Evolutionary conservation across 805 yeast genomes (phyloP).

Genomic region (Cyberlindnera suaveolens): DNA sequence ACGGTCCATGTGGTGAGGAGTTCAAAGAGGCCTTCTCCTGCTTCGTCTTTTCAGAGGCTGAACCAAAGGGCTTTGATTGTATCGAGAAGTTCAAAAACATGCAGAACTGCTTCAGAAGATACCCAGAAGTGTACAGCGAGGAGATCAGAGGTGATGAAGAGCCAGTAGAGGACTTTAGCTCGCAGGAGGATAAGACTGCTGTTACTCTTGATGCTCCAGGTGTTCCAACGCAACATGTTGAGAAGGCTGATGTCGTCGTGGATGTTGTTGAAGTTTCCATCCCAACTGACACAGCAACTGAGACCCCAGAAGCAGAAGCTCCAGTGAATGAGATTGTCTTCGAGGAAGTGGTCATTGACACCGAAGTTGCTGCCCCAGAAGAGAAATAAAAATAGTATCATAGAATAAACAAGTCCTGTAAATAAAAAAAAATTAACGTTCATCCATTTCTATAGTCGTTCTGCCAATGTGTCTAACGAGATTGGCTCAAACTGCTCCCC

Average conservation of each 20-base stretch:
- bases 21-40: constrained; percentile 93
- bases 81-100: constrained; percentile 81
- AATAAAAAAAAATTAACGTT: background rate
- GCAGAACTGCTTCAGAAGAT: constrained; percentile 89
- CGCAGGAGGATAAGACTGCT: constrained; percentile 15
- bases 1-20: constrained; percentile 97
- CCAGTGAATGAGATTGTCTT: background rate
- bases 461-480: constrained; percentile 22
- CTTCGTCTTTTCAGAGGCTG: constrained; percentile 87
- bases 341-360: constrained; percentile 1
- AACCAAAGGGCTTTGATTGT: constrained; percentile 96
- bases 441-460: background rate
- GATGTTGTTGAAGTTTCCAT: background rate
- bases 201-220: constrained; percentile 11
- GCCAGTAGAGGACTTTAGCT: constrained; percentile 21
- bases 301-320: background rate
- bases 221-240: constrained; percentile 9
- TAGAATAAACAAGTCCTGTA: background rate
- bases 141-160: constrained; percentile 79
- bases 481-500: constrained; percentile 37
- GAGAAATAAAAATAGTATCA: background rate
- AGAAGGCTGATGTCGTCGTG: constrained; percentile 10
- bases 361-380: background rate
- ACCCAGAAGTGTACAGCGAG: constrained; percentile 92
- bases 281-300: constrained; percentile 1